Evolutionary conservation across 2,329 filamentous ascomycete species (phyloP).

Genomic region (Colletotrichum truncatum): DNA sequence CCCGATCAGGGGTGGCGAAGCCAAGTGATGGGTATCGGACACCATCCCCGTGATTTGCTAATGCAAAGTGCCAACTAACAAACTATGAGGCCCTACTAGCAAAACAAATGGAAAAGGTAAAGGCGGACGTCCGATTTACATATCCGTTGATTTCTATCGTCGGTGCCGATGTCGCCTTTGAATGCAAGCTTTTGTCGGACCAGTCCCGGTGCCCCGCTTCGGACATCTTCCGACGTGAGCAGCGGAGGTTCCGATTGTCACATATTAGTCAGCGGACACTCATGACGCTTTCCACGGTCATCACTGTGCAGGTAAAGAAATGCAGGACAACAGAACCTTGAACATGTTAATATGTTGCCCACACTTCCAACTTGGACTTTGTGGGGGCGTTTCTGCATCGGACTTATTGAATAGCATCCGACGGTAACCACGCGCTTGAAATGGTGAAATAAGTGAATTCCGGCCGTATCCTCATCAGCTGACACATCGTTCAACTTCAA

Average conservation of each 20-base stretch:
- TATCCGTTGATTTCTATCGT: neutral
- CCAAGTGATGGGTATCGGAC: neutral
- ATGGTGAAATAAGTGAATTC: too few species aligned
- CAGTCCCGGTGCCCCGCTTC: neutral
- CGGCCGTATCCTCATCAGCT: too few species aligned
- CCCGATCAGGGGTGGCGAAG: neutral
- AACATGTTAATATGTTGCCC: too few species aligned
- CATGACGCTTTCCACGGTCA: neutral
- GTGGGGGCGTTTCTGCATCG: too few species aligned
- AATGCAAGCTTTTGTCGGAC: neutral
- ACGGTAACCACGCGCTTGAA: too few species aligned
- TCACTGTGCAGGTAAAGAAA: too few species aligned
- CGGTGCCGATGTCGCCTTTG: neutral
- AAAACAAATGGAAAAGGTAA: neutral
- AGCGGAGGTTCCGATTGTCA: neutral
- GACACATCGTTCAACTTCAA: too few species aligned
- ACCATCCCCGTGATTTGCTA: neutral
- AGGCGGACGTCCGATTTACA: slow-evolving; percentile 24
- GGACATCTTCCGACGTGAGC: neutral
- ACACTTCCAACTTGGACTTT: too few species aligned
- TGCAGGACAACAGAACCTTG: too few species aligned
- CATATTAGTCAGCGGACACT: neutral
- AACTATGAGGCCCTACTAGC: neutral
- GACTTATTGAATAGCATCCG: too few species aligned
- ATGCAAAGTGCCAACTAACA: too few species aligned